phyloP scores from a whole-genome alignment of 2,329 filamentous ascomycete species.

The Moelleriella libera region DNA sequence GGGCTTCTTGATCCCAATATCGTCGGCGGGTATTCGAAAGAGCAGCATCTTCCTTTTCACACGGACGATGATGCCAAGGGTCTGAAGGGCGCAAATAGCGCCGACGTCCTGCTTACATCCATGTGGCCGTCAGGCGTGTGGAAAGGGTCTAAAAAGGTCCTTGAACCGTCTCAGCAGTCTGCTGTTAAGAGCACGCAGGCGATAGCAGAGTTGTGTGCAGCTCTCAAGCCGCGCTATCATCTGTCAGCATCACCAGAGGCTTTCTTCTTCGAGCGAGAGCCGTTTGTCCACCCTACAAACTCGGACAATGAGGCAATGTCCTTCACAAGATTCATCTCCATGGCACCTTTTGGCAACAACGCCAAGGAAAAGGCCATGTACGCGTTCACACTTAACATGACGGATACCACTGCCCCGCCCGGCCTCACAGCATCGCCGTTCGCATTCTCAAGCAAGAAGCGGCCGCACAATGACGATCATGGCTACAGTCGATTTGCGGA shows the following conservation, averaged over 20 bases:
- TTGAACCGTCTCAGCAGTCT: conserved; percentile 37
- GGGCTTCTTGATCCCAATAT: conserved; percentile 53
- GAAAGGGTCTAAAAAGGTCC: conserved; percentile 48
- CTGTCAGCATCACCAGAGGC: conserved; percentile 52
- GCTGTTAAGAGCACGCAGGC: conserved; percentile 44
- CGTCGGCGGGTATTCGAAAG: conserved; percentile 48
- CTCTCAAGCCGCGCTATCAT: conserved; percentile 84
- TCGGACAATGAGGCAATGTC: conserved; percentile 34
- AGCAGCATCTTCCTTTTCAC: conserved; percentile 66
- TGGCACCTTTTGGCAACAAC: conserved; percentile 64
- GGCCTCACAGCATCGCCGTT: conserved; percentile 71
- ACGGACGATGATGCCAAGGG: conserved; percentile 62
- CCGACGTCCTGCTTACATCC: conserved; percentile 78
- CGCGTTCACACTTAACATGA: conserved; percentile 58
- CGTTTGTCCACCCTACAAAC: conserved; percentile 59
- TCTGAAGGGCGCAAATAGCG: conserved; percentile 59
- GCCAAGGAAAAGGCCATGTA: conserved; percentile 71
- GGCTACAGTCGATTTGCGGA: conserved; percentile 40
- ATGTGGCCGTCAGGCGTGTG: conserved; percentile 71
- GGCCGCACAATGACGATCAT: conserved; percentile 26
- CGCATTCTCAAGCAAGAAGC: conserved; percentile 39
- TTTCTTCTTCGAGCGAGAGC: conserved; percentile 81
- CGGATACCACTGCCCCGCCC: conserved; percentile 48
- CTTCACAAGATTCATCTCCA: conserved; percentile 79
- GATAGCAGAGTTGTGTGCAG: conserved; percentile 63